Base-by-base conservation (phyloP, 345 rosid genomes). In the Brassica cretica region DNA sequence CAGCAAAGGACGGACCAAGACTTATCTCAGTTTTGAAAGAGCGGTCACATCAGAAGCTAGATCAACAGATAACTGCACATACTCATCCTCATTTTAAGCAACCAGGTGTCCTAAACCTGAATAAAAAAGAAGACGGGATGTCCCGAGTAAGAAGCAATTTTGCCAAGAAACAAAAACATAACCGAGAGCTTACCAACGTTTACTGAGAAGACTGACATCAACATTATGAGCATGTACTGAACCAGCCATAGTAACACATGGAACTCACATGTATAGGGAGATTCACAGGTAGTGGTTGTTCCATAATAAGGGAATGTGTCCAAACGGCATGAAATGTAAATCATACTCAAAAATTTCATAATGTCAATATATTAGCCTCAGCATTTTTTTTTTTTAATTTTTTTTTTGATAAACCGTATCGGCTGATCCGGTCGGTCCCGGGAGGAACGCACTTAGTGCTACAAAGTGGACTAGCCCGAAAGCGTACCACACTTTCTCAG, bases 281-380 rank as follows among this genome's bases (percentile, higher is more conserved):
- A 27, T 27, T 27, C 99, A 76, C 99, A 95, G 0, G 99, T 95
- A 5, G 99, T 95, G 16, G 99, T 95, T 1, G 99, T 95, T 82
- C 99, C 99, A 74, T 98, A 97, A 86, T 95, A 95, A 9, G 98
- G 99, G 76, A 95, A 95, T 72, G 99, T 91, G 84, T 95, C 99
- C 98, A 95, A 87, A 80, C 99, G 91, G 76, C 84, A 78, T 9
- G 58, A 70, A 66, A 75, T 55, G 72, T 32, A 49, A 4, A 69
- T 41, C 27, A 73, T 41, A 64, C 46, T 66, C 19, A 60, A 18
- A 30, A 61, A 29, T 19, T 66, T 37, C 30, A 27, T 27, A 27
- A 27, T 27, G 30, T 27, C 30, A 27, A 27, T 27, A 3, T 62
- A 37, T 37, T 29, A n/a, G 25, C 66, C 18, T 37, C 30, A 5